Conservation (phyloP, 1,139 yeast species). For the Scheffersomyces insectosa region DNA sequence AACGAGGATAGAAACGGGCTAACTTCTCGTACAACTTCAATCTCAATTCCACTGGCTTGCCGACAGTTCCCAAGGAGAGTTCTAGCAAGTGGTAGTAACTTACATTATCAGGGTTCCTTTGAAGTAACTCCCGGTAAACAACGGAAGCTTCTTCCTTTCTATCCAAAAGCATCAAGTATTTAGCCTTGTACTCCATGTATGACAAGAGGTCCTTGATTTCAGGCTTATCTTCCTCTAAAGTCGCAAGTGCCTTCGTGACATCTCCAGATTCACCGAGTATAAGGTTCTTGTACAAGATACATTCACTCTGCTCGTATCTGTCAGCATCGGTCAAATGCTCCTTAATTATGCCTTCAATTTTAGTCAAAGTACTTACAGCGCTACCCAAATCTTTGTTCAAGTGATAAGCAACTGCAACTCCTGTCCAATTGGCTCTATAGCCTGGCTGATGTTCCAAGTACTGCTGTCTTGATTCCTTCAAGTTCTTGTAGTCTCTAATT, state of each 20-base stretch:
- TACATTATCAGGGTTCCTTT: slow-evolving; percentile 83
- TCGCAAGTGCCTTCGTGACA: slow-evolving; percentile 60
- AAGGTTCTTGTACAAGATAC: slow-evolving; percentile 70
- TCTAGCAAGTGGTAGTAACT: slow-evolving; percentile 70
- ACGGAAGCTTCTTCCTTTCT: slow-evolving; percentile 61
- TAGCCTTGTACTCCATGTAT: slow-evolving; percentile 67
- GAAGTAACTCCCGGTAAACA: slow-evolving; percentile 67
- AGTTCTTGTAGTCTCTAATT: slow-evolving; percentile 66
- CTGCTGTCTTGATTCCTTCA: slow-evolving; percentile 63
- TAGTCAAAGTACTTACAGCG: slow-evolving; percentile 70
- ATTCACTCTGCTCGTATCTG: slow-evolving; percentile 77
- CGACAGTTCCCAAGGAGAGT: slow-evolving; percentile 51
- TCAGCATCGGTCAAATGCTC: slow-evolving; percentile 70
- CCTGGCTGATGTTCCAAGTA: slow-evolving; percentile 80
- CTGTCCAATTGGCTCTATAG: slow-evolving; percentile 90
- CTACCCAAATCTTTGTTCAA: slow-evolving; percentile 63
- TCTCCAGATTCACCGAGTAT: slow-evolving; percentile 68
- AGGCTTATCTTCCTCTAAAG: slow-evolving; percentile 53
- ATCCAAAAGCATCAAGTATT: slow-evolving; percentile 47
- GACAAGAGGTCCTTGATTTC: slow-evolving; percentile 66
- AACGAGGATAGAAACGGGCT: slow-evolving; percentile 71
- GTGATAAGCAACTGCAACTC: slow-evolving; percentile 83
- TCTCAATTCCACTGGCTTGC: slow-evolving; percentile 37
- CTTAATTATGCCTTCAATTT: slow-evolving; percentile 72
- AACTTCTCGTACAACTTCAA: slow-evolving; percentile 63